Percentiles rank a stretch among this genome's conserved stretches.
These are phyloP conservation scores for Miamiensis avidus DNA, from an alignment of 169 alveolate species.

Conservation along the genomic window DNA sequence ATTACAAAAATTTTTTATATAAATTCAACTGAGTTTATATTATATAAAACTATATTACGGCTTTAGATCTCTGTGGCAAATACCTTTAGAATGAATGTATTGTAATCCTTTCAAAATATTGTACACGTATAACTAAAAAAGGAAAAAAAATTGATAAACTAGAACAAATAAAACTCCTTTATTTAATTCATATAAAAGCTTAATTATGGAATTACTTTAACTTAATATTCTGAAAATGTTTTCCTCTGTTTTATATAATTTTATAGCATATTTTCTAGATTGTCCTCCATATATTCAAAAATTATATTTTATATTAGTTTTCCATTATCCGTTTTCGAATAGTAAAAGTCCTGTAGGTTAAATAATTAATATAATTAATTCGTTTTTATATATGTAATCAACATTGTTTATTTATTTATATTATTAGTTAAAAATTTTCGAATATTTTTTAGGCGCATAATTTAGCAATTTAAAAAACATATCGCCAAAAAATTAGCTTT, in stretches of 20 bases:
- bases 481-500: too few species aligned
- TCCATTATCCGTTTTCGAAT: constrained; percentile 44
- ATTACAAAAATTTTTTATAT: too few species aligned
- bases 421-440: too few species aligned
- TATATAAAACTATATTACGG: constrained; percentile 50
- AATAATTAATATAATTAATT: background rate
- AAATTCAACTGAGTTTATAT: background rate
- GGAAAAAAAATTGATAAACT: background rate
- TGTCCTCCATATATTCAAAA: constrained; percentile 54
- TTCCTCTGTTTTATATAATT: constrained; percentile 9
- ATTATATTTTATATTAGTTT: constrained; percentile 48
- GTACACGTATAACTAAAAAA: constrained; percentile 7
- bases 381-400: too few species aligned
- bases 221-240: constrained; percentile 27
- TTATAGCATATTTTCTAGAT: constrained; percentile 36
- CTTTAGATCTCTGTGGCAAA: constrained; percentile 77
- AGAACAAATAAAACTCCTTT: background rate
- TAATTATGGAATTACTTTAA: constrained; percentile 10
- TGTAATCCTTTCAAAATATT: constrained; percentile 51
- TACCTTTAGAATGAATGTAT: constrained; percentile 67
- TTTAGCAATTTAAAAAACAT: too few species aligned
- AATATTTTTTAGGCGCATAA: too few species aligned
- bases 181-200: background rate
- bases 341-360: constrained; percentile 38
- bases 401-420: too few species aligned